These are phyloP conservation scores for Acacia confusa DNA, from an alignment of 306 rosid species.

Conservation along the genomic window DNA sequence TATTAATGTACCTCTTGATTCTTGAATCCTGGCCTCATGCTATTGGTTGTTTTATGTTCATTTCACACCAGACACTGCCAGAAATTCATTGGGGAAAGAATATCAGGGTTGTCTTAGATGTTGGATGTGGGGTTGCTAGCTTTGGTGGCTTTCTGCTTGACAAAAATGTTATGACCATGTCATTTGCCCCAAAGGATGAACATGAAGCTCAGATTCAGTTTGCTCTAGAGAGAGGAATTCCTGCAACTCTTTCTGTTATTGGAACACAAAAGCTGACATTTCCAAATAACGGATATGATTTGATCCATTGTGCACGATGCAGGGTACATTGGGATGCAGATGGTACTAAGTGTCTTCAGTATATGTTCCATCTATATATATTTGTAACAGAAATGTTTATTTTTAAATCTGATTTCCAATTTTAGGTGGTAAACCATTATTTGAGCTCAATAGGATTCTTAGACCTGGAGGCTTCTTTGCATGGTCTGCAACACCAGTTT, in stretches of 20 bases:
- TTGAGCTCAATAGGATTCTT: slow-evolving; percentile 89
- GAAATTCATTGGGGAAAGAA: slow-evolving; percentile 74
- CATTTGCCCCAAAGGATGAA: slow-evolving; percentile 97
- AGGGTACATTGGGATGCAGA: slow-evolving; percentile 98
- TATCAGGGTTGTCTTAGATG: slow-evolving; percentile 81
- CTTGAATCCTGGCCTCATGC: slow-evolving; percentile 5
- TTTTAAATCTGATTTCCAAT: slow-evolving; percentile 27
- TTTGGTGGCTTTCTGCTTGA: slow-evolving; percentile 89
- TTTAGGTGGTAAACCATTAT: slow-evolving; percentile 84
- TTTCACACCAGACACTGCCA: slow-evolving; percentile 51
- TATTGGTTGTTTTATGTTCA: slow-evolving; percentile 22
- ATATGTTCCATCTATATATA: slow-evolving; percentile 7
- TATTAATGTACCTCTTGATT: slow-evolving; percentile 14
- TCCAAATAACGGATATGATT: slow-evolving; percentile 73
- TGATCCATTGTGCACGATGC: slow-evolving; percentile 97
- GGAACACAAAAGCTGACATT: slow-evolving; percentile 86
- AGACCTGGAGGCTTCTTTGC: slow-evolving; percentile 93
- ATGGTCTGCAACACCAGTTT: slow-evolving; percentile 98
- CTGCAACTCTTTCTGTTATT: slow-evolving; percentile 89
- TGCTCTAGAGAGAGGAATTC: slow-evolving; percentile 98
- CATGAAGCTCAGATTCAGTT: slow-evolving; percentile 99
- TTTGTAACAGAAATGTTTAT: slow-evolving; percentile 4
- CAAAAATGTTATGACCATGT: slow-evolving; percentile 82
- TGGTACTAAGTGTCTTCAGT: slow-evolving; percentile 50
- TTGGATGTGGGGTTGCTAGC: slow-evolving; percentile 98